Percentiles rank a stretch among this genome's conserved stretches.
phyloP scores from a whole-genome alignment of 148 eudicot species.

The Rhododendron kiyosumense region DNA sequence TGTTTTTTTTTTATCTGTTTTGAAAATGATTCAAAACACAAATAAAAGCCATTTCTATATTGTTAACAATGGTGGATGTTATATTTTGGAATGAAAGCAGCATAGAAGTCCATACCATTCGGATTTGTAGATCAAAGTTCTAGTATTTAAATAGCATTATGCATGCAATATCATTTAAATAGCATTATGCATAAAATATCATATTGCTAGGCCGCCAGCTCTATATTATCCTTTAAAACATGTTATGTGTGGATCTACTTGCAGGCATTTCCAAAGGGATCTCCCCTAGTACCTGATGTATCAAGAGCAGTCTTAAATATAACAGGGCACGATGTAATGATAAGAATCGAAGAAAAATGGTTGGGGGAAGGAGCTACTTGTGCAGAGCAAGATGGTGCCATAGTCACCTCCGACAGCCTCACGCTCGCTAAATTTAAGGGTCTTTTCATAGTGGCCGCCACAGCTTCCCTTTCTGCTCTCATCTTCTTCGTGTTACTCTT shows the following conservation, averaged over 20 bases:
- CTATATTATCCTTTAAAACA: neutral
- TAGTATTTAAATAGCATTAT: neutral
- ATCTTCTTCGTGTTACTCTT: constrained; percentile 16
- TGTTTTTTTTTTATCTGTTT: neutral
- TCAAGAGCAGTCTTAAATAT: constrained; percentile 43
- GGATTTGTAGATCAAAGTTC: neutral
- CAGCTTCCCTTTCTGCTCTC: constrained; percentile 25
- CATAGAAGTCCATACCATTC: neutral
- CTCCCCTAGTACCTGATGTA: constrained; percentile 43
- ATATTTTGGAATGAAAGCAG: neutral
- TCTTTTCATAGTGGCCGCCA: constrained; percentile 30
- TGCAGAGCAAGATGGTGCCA: constrained; percentile 3
- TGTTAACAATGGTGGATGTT: neutral
- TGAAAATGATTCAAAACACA: neutral
- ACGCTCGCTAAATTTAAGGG: constrained; percentile 32
- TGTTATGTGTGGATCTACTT: neutral
- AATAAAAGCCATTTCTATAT: neutral
- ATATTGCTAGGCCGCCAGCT: neutral
- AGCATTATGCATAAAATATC: neutral
- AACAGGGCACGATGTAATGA: constrained; percentile 46
- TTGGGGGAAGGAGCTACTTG: constrained; percentile 16
- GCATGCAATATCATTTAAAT: neutral
- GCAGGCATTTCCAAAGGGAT: constrained; percentile 38
- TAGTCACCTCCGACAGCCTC: constrained; percentile 25
- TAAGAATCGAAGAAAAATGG: constrained; percentile 35